phyloP scores from a whole-genome alignment of 176 grass and related monocot genomes.

The Musa beccarii region DNA sequence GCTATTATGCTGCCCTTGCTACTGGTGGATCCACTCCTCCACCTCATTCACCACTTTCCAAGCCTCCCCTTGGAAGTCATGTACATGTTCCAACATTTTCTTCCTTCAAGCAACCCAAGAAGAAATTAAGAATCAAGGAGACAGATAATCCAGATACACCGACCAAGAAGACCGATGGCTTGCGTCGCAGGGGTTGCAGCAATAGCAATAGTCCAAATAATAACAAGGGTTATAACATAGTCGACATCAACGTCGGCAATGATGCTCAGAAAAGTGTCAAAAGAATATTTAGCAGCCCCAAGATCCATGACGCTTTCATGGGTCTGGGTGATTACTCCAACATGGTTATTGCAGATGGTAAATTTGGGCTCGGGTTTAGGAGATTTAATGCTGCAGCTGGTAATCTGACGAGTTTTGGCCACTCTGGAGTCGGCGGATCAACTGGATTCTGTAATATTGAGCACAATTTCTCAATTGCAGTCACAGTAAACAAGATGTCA shows the following conservation, averaged over 20 bases:
- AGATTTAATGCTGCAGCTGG: conserved; percentile 32
- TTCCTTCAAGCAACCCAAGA: conserved; percentile 34
- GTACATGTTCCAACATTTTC: conserved; percentile 46
- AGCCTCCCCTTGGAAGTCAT: conserved; percentile 59
- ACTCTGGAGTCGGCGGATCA: conserved; percentile 81
- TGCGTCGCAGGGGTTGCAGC: neutral
- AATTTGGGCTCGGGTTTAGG: conserved; percentile 86
- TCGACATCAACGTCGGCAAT: conserved; percentile 22
- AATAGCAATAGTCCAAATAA: conserved; percentile 13
- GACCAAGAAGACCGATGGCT: neutral
- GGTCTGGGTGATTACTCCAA: conserved; percentile 38
- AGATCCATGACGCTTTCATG: conserved; percentile 56
- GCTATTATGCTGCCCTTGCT: conserved; percentile 68
- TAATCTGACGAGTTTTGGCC: conserved; percentile 47
- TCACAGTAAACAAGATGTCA: conserved; percentile 85
- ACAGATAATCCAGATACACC: neutral
- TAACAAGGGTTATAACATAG: conserved; percentile 32
- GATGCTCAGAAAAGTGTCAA: neutral
- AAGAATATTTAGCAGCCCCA: conserved; percentile 46
- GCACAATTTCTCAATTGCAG: conserved; percentile 65
- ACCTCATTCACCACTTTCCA: conserved; percentile 40
- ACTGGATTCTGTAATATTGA: conserved; percentile 63
- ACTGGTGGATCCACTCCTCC: conserved; percentile 50
- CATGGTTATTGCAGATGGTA: conserved; percentile 46
- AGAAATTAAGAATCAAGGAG: conserved; percentile 23